These are phyloP conservation scores for Castanospermum australe DNA, from an alignment of 306 rosid genomes.

Conservation along the genomic window DNA sequence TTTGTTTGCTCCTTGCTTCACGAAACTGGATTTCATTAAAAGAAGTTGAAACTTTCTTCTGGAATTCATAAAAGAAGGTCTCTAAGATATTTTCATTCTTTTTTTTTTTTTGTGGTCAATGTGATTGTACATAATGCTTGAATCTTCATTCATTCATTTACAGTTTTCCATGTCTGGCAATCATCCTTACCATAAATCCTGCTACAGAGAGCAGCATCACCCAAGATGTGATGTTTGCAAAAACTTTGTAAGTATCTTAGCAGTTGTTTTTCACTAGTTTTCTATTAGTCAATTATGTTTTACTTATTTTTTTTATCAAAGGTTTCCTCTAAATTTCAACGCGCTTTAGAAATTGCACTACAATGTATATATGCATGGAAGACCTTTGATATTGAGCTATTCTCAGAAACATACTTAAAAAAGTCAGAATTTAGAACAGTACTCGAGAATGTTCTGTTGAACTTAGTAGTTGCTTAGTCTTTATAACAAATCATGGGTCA, in stretches of 20 bases:
- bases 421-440: neutral
- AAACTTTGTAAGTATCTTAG: slow-evolving; percentile 63
- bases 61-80: slow-evolving; percentile 5
- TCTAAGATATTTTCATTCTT: slow-evolving; percentile 14
- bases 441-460: neutral
- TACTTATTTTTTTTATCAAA: slow-evolving; percentile 10
- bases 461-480: neutral
- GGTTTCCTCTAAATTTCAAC: slow-evolving; percentile 3
- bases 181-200: slow-evolving; percentile 83
- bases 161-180: slow-evolving; percentile 90
- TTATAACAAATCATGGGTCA: slow-evolving; percentile 7
- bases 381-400: slow-evolving; percentile 20
- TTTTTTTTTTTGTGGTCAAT: neutral
- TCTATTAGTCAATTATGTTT: slow-evolving; percentile 2
- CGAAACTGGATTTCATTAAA: slow-evolving; percentile 14
- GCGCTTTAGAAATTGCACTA: neutral
- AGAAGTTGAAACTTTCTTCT: neutral
- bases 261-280: slow-evolving; percentile 21
- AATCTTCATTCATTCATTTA: slow-evolving; percentile 23
- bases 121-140: slow-evolving; percentile 16
- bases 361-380: slow-evolving; percentile 5
- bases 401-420: neutral
- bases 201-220: slow-evolving; percentile 85
- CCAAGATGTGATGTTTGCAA: slow-evolving; percentile 95
- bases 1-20: slow-evolving; percentile 2